A percentile compares a stretch with the other conserved stretches of the same genome.
Conservation (phyloP, 371 early-diverging fungal genomes). For the Rhizopus arrhizus region DNA sequence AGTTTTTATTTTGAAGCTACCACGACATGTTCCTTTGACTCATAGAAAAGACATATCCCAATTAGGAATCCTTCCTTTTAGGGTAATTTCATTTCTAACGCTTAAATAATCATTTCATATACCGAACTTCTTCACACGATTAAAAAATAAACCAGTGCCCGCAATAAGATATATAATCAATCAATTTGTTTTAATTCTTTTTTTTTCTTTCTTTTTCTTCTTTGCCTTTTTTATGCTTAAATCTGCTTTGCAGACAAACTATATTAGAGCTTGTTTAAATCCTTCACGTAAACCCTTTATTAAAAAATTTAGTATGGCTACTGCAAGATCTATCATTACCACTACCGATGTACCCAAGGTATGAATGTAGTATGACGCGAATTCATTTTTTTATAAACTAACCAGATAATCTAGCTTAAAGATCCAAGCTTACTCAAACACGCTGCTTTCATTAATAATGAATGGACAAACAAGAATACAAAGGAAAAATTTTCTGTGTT, state of each 20-base stretch:
- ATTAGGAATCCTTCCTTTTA: not conserved
- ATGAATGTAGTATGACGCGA: not conserved
- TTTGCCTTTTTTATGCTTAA: conserved; percentile 20
- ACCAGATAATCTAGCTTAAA: conserved; percentile 41
- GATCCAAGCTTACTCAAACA: conserved; percentile 56
- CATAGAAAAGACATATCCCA: not conserved
- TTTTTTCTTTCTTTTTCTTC: conserved; percentile 8
- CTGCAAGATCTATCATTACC: conserved; percentile 24
- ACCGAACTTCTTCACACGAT: not conserved
- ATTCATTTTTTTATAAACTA: not conserved
- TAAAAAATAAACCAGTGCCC: not conserved
- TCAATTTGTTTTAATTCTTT: not conserved
- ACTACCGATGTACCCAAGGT: conserved; percentile 41
- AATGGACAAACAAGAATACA: conserved; percentile 54
- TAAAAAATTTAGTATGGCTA: conserved; percentile 19
- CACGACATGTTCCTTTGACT: no score
- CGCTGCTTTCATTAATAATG: conserved; percentile 56
- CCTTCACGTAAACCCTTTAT: conserved; percentile 17
- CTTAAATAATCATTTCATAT: not conserved
- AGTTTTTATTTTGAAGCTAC: no score
- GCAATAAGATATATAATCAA: not conserved
- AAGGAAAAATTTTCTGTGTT: conserved; percentile 50
- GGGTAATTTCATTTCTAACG: not conserved
- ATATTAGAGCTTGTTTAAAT: conserved; percentile 39
- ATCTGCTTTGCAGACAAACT: conserved; percentile 34